These are phyloP conservation scores for Globisporangium abappressorium DNA, from an alignment of 352 stramenopile genomes.

Conservation along the genomic window DNA sequence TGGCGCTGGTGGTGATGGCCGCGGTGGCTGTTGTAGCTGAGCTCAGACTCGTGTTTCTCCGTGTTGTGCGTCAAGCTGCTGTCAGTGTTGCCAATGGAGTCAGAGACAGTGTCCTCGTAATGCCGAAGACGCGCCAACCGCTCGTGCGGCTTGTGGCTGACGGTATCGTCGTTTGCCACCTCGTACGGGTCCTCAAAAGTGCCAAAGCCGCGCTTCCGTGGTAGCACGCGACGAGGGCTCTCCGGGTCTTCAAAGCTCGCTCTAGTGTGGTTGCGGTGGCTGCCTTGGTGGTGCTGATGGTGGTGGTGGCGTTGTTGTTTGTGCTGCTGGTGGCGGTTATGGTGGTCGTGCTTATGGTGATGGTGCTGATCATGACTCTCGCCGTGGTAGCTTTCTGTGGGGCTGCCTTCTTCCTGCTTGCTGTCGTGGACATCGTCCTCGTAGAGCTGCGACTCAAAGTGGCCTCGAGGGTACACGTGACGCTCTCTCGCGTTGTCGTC, in stretches of 20 bases:
- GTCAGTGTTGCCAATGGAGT: not conserved
- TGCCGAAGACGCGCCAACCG: not conserved
- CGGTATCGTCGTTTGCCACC: not conserved
- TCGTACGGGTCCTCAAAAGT: conserved; percentile 6
- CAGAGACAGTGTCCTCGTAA: not conserved
- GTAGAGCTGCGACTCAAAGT: conserved; percentile 9
- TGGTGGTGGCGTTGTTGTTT: not conserved
- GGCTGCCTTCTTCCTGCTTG: not conserved
- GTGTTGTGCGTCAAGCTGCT: conserved; percentile 1
- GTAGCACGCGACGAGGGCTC: not conserved
- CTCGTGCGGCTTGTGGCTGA: not conserved
- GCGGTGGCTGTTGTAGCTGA: not conserved
- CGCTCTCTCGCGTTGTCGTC: not conserved
- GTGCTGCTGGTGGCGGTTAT: not conserved
- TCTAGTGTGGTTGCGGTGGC: not conserved
- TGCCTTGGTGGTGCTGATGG: not conserved
- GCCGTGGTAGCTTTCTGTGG: not conserved
- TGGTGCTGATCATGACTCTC: not conserved
- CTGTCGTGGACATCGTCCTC: not conserved
- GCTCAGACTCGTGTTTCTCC: not conserved
- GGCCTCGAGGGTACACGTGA: conserved; percentile 1
- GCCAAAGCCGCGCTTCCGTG: not conserved
- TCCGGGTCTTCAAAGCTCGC: not conserved
- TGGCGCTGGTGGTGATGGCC: not conserved
- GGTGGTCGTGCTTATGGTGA: not conserved